These are phyloP conservation scores for Pythium guiyangense DNA, from an alignment of 352 stramenopile species.

Conservation along the genomic window DNA sequence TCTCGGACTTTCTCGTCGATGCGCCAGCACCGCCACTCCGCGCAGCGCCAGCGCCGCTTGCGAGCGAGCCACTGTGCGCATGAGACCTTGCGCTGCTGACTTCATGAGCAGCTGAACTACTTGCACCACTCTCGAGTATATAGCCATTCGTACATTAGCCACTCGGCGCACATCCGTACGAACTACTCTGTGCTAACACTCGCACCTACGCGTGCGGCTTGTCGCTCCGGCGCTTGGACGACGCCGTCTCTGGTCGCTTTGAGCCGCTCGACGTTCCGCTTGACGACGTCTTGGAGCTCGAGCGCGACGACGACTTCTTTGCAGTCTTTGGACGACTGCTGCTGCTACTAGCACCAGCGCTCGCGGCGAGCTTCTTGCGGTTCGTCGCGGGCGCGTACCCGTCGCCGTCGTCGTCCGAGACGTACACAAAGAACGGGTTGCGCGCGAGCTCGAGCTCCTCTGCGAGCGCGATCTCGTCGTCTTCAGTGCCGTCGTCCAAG, in stretches of 20 bases:
- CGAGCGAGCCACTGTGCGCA: no score
- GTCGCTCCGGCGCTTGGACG: slow-evolving; percentile 50
- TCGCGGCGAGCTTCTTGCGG: slow-evolving; percentile 29
- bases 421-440: slow-evolving; percentile 84
- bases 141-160: no score
- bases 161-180: no score
- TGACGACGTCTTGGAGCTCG: slow-evolving; percentile 18
- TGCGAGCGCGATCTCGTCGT: slow-evolving; percentile 59
- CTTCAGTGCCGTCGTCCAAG: slow-evolving; percentile 27
- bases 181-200: no score
- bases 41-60: no score
- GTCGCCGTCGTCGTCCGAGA: slow-evolving; percentile 75
- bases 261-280: slow-evolving; percentile 9
- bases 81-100: no score
- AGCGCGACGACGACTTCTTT: slow-evolving; percentile 35
- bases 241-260: slow-evolving; percentile 54
- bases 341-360: not conserved
- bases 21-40: no score
- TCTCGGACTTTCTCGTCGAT: slow-evolving; percentile 46
- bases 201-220: slow-evolving; percentile 24
- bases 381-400: slow-evolving; percentile 64
- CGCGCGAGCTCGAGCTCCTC: slow-evolving; percentile 66
- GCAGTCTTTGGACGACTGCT: slow-evolving; percentile 42
- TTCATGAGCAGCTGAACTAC: no score
- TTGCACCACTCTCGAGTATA: no score